Conservation (phyloP, 2,329 filamentous ascomycete species). For the Rhynchosporium graminicola region DNA sequence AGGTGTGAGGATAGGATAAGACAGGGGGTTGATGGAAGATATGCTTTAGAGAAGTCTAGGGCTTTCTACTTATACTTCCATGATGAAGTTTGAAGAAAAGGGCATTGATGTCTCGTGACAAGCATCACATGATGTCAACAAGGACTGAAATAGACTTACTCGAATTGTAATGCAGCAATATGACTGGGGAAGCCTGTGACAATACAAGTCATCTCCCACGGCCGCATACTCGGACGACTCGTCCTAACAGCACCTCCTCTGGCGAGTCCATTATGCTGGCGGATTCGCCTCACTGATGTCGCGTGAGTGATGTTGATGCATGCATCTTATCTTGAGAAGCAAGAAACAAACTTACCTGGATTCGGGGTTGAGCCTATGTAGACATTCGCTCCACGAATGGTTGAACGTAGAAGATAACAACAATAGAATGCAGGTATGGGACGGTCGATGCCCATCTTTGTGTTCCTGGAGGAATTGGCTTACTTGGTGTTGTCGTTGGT, state of each 20-base stretch:
- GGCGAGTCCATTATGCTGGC: slow-evolving; percentile 85
- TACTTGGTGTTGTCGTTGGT: background rate
- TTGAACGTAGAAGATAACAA: slow-evolving; percentile 89
- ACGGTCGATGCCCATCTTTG: slow-evolving; percentile 38
- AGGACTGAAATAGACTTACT: slow-evolving; percentile 54
- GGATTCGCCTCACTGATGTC: slow-evolving; percentile 65
- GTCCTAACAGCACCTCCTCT: slow-evolving; percentile 83
- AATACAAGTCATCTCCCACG: slow-evolving; percentile 88
- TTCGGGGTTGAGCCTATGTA: slow-evolving; percentile 95
- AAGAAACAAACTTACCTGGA: slow-evolving; percentile 49
- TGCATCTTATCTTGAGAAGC: background rate
- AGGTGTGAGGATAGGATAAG: background rate
- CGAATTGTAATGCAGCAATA: slow-evolving; percentile 88
- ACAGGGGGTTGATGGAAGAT: background rate
- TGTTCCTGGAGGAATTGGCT: background rate
- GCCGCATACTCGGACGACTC: slow-evolving; percentile 64
- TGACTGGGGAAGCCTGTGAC: slow-evolving; percentile 88
- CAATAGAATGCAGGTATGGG: slow-evolving; percentile 88
- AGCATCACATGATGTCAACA: slow-evolving; percentile 35
- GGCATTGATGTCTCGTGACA: slow-evolving; percentile 16
- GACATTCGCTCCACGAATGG: slow-evolving; percentile 64
- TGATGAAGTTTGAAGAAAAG: no score
- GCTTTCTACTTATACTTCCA: background rate
- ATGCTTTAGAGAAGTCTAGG: background rate
- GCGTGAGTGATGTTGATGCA: slow-evolving; percentile 21